Conservation (phyloP, 2,329 filamentous ascomycete species). For the Phialocephala subalpina region DNA sequence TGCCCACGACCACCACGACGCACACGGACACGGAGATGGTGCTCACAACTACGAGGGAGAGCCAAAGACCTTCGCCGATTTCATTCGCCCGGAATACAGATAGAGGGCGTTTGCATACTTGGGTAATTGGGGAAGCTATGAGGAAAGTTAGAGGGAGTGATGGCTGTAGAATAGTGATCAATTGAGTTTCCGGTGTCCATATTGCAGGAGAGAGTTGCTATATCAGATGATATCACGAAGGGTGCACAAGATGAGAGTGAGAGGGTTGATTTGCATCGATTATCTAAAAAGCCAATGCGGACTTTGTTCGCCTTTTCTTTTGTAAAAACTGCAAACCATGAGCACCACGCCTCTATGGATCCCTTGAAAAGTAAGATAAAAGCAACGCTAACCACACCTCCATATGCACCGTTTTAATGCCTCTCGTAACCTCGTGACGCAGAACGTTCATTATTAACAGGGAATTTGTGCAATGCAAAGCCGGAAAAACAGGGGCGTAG, state of each 20-base stretch:
- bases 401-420: constrained; percentile 39
- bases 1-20: constrained; percentile 60
- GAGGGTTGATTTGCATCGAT: constrained; percentile 33
- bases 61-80: constrained; percentile 97
- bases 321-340: constrained; percentile 25
- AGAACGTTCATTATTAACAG: constrained; percentile 30
- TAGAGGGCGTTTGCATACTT: constrained; percentile 53
- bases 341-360: constrained; percentile 20
- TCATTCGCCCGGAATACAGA: constrained; percentile 92
- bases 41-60: constrained; percentile 70
- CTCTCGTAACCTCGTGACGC: constrained; percentile 29
- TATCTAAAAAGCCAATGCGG: constrained; percentile 27
- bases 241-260: neutral
- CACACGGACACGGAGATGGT: constrained; percentile 58
- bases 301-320: constrained; percentile 28
- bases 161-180: constrained; percentile 31
- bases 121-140: constrained; percentile 1
- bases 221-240: neutral
- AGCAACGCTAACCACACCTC: constrained; percentile 37
- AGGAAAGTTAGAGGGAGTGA: neutral
- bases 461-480: constrained; percentile 17
- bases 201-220: neutral
- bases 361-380: constrained; percentile 24
- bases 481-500: constrained; percentile 11
- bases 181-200: constrained; percentile 21